Evolutionary conservation across 345 rosid genomes (phyloP), one percentile per base, ranked within the genome.

Genomic region (Hypericum perforatum): DNA sequence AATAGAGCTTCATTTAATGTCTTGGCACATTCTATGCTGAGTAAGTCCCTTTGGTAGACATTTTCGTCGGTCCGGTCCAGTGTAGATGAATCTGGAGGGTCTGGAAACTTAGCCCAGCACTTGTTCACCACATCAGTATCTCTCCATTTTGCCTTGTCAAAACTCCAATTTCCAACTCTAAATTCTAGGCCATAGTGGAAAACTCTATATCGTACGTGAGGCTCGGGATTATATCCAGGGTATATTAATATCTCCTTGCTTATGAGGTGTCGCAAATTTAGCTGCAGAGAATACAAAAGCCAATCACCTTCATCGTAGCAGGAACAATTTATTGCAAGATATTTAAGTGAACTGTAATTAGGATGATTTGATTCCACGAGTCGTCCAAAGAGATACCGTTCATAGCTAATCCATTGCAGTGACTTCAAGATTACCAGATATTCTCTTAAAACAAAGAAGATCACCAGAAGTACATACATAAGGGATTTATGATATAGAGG

Each of bases 141-240:
- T 73, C 98, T 84, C 95, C 91, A 88, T 0, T 84, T 80, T 10
- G 98, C 98, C 75, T 88, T 92, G 56, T 92, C 97, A 51, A 92
- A 92, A 74, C 97, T 92, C 97, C 97, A 92, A 16, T 80, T 82
- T 53, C 95, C 97, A 11, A 88, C 95, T 64, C 64, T 69, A 64
- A 80, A 88, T 69, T 83, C 95, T 58, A 92, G 74, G 7, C 98
- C 98, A 56, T 92, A 92, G 71, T 92, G 98, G 66, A 92, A 92
- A 67, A 92, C 97, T 70, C 85, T 74, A 40, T 88, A 84, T 41
- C 74, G 75, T 45, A 80, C 81, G 29, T 82, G 91, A 7, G 82
- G 70, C 63, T 83, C 82, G 15, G 98, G 98, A n/a, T 80, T 52
- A 51, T 92, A 92, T 14, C 98, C 98, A 0, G 98, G 97, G 66